Percentiles rank a stretch among this genome's conserved stretches.
phyloP scores from a whole-genome alignment of 495 filamentous ascomycete species.

The Cercophora scortea region DNA sequence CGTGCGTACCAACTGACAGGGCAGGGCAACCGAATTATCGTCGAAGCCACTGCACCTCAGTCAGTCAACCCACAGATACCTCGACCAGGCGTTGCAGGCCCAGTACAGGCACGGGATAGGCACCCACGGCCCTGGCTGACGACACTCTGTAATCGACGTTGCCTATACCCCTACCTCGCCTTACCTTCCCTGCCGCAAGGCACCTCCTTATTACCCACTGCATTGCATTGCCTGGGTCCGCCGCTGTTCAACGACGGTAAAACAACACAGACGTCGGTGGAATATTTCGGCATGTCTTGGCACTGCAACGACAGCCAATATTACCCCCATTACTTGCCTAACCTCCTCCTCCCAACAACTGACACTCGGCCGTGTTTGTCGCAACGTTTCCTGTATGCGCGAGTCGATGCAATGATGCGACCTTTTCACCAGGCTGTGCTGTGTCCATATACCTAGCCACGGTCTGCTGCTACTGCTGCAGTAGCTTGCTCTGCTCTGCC shows the following conservation, averaged over 20 bases:
- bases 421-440: neutral
- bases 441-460: constrained; percentile 12
- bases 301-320: neutral
- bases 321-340: neutral
- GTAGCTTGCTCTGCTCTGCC: neutral
- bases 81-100: too few relatives aligned
- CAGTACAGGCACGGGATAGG: too few relatives aligned
- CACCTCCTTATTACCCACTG: neutral
- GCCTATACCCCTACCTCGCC: too few relatives aligned
- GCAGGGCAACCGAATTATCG: neutral
- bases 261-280: constrained; percentile 7
- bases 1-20: neutral
- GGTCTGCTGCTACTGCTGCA: neutral
- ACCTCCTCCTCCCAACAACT: neutral
- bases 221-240: neutral
- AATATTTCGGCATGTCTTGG: constrained; percentile 15
- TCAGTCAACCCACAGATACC: too few relatives aligned
- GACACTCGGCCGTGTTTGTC: neutral
- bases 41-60: too few relatives aligned
- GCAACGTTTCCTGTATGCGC: neutral
- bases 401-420: constrained; percentile 6
- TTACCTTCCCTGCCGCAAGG: too few relatives aligned
- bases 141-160: too few relatives aligned
- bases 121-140: too few relatives aligned
- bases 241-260: constrained; percentile 5